Conservation (phyloP, 2,329 filamentous ascomycete species). For the Colletotrichum godetiae region DNA sequence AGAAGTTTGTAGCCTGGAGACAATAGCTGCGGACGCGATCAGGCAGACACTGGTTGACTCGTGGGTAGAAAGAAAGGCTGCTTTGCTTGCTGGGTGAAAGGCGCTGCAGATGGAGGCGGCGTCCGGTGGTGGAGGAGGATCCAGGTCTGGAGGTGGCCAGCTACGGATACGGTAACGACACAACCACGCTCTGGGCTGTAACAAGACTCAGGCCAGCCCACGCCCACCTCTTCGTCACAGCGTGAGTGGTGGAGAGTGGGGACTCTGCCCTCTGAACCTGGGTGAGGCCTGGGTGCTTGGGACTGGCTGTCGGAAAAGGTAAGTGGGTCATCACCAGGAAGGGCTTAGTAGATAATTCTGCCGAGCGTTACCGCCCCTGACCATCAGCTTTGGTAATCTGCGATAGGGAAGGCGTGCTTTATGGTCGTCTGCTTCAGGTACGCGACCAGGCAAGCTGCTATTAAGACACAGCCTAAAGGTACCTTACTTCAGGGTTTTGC, state of each 20-base stretch:
- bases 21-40: constrained; percentile 15
- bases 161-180: not conserved
- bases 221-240: constrained; percentile 1
- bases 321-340: constrained; percentile 5
- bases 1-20: constrained; percentile 19
- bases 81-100: constrained; percentile 2
- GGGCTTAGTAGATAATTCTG: constrained; percentile 2
- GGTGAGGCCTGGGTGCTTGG: constrained; percentile 10
- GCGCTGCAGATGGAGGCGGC: constrained; percentile 29
- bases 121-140: constrained; percentile 28
- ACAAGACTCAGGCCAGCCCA: not conserved
- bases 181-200: not conserved
- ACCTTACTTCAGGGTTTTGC: not conserved
- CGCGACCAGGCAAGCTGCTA: not conserved
- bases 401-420: constrained; percentile 28
- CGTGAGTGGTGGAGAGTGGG: constrained; percentile 5
- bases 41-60: constrained; percentile 16
- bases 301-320: not conserved
- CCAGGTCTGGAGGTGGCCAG: constrained; percentile 11
- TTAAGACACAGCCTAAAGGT: not conserved
- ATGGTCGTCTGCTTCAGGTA: constrained; percentile 6
- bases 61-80: constrained; percentile 7
- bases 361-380: constrained; percentile 8
- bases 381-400: constrained; percentile 7
- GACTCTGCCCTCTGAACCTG: not conserved